These are phyloP conservation scores for Apiotrichum mycotoxinovorans DNA, from an alignment of 1,284 basidiomycete genomes.

Conservation along the genomic window DNA sequence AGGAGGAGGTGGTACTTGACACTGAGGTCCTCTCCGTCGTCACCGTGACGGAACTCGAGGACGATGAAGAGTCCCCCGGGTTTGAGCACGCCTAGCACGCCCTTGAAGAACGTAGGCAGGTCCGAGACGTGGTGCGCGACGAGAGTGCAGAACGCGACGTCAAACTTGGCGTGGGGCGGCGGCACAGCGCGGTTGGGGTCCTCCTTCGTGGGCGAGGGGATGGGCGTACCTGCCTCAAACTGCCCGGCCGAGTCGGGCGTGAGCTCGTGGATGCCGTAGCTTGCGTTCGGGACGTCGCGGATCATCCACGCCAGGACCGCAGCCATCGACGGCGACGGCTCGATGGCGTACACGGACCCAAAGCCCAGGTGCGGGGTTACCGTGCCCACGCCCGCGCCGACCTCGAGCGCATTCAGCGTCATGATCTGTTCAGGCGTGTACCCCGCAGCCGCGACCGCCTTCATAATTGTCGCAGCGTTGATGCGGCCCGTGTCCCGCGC, in stretches of 20 bases:
- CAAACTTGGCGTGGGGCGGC: conserved; percentile 25
- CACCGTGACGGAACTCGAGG: conserved; percentile 17
- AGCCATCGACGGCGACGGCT: conserved; percentile 36
- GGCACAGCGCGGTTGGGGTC: conserved; percentile 17
- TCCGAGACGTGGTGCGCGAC: conserved; percentile 40
- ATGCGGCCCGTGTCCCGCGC: conserved; percentile 14
- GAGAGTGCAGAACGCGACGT: conserved; percentile 33
- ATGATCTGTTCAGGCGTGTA: conserved; percentile 3
- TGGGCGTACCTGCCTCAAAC: conserved; percentile 12
- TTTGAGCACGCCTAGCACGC: conserved; percentile 11
- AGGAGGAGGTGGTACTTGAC: not conserved
- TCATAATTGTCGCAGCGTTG: conserved; percentile 21
- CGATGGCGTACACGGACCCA: conserved; percentile 33
- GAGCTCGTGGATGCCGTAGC: conserved; percentile 22
- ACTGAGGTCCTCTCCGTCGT: conserved; percentile 15
- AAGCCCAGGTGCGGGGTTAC: conserved; percentile 35
- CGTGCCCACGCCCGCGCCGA: conserved; percentile 37
- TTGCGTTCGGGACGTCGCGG: conserved; percentile 5
- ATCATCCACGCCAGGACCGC: conserved; percentile 15
- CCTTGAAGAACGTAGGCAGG: conserved; percentile 6
- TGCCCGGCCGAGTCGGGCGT: conserved; percentile 12
- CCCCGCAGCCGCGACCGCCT: conserved; percentile 22
- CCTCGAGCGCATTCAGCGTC: conserved; percentile 30
- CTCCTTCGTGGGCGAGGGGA: conserved; percentile 21
- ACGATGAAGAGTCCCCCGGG: conserved; percentile 16